Conservation (phyloP, 192 early-diverging fungal species). For the Chytriomyces hyalinus region DNA sequence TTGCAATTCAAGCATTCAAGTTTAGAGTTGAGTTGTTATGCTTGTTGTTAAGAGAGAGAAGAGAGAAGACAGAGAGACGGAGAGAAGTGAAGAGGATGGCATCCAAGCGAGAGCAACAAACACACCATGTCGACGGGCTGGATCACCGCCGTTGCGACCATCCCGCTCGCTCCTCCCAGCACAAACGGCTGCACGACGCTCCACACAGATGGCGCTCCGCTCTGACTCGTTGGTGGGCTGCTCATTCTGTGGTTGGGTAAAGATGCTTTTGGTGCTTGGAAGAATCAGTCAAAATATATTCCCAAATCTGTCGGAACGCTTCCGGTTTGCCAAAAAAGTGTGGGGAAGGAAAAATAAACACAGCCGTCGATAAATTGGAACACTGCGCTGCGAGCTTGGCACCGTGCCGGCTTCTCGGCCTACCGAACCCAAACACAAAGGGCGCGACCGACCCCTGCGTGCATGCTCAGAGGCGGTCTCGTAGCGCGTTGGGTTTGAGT, state of each 20-base stretch:
- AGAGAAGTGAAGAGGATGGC: too few species aligned
- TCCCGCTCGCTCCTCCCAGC: constrained; percentile 53
- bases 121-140: constrained; percentile 59
- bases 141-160: constrained; percentile 58
- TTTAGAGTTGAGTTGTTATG: too few species aligned
- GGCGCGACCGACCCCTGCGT: too few species aligned
- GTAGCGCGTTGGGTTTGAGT: too few species aligned
- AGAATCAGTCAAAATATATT: neutral
- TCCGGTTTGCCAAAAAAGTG: neutral
- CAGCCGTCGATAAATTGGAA: neutral
- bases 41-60: too few species aligned
- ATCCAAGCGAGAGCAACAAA: neutral
- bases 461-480: too few species aligned
- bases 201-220: constrained; percentile 33
- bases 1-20: neutral
- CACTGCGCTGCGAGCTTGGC: neutral
- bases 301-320: neutral
- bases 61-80: too few species aligned
- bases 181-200: constrained; percentile 54
- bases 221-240: neutral
- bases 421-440: too few species aligned
- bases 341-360: neutral
- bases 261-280: neutral
- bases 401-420: neutral
- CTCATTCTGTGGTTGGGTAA: neutral